phyloP scores from a whole-genome alignment of 495 filamentous ascomycete species.

The Aspergillus haitiensis region DNA sequence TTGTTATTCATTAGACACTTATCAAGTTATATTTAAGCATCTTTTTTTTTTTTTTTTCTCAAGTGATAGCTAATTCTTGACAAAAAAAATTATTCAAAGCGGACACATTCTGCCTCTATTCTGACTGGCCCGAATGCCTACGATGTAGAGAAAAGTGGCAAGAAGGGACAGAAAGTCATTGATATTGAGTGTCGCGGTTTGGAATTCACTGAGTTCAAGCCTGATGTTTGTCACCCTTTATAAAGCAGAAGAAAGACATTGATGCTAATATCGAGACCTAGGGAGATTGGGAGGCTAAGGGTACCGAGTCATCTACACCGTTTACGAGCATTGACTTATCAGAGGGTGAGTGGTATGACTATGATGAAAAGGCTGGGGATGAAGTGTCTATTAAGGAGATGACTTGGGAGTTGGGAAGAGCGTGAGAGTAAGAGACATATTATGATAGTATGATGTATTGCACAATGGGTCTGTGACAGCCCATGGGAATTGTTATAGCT shows the following conservation, averaged over 20 bases:
- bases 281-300: slow-evolving; percentile 89
- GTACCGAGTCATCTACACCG: slow-evolving; percentile 70
- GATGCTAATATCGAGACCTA: slow-evolving; percentile 29
- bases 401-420: slow-evolving; percentile 74
- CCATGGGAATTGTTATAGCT: slow-evolving; percentile 6
- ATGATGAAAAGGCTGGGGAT: slow-evolving; percentile 76
- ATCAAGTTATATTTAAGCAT: not conserved
- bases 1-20: not conserved
- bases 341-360: slow-evolving; percentile 90
- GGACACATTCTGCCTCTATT: slow-evolving; percentile 70
- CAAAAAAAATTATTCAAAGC: too few relatives aligned
- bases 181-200: slow-evolving; percentile 91
- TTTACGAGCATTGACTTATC: slow-evolving; percentile 78
- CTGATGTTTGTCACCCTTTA: slow-evolving; percentile 61
- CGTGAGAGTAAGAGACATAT: slow-evolving; percentile 16
- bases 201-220: slow-evolving; percentile 85
- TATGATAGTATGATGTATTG: not conserved
- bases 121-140: slow-evolving; percentile 69
- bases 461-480: not conserved
- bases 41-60: slow-evolving; percentile 6
- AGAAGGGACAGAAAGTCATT: slow-evolving; percentile 72
- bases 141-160: slow-evolving; percentile 58
- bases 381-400: slow-evolving; percentile 91
- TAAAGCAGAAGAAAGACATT: not conserved
- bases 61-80: not conserved